Percentiles rank a stretch among this genome's conserved stretches.
phyloP scores from a whole-genome alignment of 2,329 filamentous ascomycete genomes.

The Kalmusia sp. region DNA sequence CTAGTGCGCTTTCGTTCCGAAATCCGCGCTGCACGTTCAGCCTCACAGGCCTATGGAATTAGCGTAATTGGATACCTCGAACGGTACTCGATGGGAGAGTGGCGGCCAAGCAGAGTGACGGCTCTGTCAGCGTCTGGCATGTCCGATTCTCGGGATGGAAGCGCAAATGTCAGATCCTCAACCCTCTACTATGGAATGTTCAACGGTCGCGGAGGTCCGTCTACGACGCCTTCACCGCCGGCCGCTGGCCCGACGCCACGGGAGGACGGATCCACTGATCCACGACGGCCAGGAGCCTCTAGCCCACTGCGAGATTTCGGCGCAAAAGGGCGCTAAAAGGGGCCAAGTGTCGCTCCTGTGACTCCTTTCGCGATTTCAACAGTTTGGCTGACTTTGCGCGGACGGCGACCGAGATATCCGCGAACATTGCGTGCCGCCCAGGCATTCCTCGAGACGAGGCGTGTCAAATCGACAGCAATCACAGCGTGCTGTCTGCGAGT shows the following conservation, averaged over 20 bases:
- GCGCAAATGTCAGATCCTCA: not conserved
- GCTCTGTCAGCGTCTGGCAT: not conserved
- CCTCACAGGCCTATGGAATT: not conserved
- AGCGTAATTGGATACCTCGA: not conserved
- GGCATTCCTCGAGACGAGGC: conserved; percentile 1
- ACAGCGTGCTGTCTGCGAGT: no score
- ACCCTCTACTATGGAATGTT: not conserved
- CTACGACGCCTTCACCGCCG: not conserved
- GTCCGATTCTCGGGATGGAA: not conserved
- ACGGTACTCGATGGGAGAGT: no score
- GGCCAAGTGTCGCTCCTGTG: not conserved
- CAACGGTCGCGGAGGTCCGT: not conserved
- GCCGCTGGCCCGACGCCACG: not conserved
- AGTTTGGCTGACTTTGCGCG: not conserved
- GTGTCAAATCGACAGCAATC: not conserved
- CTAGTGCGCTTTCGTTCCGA: not conserved
- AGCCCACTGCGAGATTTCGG: not conserved
- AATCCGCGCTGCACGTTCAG: not conserved
- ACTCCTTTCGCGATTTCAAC: not conserved
- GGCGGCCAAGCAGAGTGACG: not conserved
- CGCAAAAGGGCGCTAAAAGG: not conserved
- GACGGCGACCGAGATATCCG: not conserved
- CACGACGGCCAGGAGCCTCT: not conserved
- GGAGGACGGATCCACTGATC: conserved; percentile 3
- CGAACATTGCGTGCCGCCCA: not conserved